phyloP scores from a whole-genome alignment of 768 basidiomycete species.

The Pisolithus marmoratus region DNA sequence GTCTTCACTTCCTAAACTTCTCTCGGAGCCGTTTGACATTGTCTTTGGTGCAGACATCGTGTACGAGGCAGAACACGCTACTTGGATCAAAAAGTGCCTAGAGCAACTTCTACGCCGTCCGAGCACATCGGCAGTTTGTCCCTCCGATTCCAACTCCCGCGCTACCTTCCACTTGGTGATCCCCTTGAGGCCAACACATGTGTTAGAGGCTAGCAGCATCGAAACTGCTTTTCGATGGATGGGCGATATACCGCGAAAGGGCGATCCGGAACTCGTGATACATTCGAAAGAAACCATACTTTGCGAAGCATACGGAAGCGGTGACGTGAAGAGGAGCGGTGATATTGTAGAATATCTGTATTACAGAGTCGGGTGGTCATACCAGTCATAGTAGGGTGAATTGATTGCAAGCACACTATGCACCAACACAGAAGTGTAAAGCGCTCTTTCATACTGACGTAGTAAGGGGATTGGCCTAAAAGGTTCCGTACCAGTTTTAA shows the following conservation, averaged over 20 bases:
- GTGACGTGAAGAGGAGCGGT: conserved; percentile 21
- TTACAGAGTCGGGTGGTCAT: conserved; percentile 68
- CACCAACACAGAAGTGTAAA: too few species aligned
- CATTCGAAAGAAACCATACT: conserved; percentile 47
- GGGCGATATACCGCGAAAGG: neutral
- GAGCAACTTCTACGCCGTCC: conserved; percentile 29
- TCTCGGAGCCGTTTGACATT: conserved; percentile 39
- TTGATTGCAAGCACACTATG: too few species aligned
- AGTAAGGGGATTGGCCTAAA: too few species aligned
- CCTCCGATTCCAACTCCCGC: neutral
- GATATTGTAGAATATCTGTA: conserved; percentile 64
- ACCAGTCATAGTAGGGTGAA: conserved; percentile 20
- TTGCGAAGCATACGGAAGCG: conserved; percentile 39
- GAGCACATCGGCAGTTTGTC: neutral
- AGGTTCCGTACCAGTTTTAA: too few species aligned
- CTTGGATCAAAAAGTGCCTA: conserved; percentile 42
- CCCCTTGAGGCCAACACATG: conserved; percentile 65
- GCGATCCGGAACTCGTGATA: conserved; percentile 38
- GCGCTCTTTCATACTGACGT: too few species aligned
- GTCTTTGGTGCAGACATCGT: conserved; percentile 51
- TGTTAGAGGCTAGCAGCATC: conserved; percentile 51
- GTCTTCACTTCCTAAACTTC: conserved; percentile 11
- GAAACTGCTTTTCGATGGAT: conserved; percentile 45
- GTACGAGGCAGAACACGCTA: conserved; percentile 45
- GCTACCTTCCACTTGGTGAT: conserved; percentile 64